These are phyloP conservation scores for Paraphaeosphaeria sporulosa DNA, from an alignment of 2,329 filamentous ascomycete species.

Conservation along the genomic window DNA sequence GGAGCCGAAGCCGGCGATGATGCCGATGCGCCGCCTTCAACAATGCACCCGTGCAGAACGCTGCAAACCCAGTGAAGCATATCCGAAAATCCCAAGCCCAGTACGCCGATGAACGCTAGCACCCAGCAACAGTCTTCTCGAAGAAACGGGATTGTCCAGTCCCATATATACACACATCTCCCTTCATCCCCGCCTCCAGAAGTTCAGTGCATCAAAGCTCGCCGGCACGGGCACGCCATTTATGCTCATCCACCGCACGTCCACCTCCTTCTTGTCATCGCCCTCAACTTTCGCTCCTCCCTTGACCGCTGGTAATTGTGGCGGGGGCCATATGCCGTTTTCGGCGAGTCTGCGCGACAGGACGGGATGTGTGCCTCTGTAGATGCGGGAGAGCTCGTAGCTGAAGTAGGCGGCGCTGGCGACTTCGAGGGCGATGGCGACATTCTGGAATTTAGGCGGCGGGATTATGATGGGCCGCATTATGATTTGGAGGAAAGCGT, in stretches of 20 bases:
- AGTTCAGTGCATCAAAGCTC: slow-evolving; percentile 8
- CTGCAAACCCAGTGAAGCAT: background rate
- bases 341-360: slow-evolving; percentile 30
- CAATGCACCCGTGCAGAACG: slow-evolving; percentile 3
- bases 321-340: slow-evolving; percentile 6
- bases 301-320: background rate
- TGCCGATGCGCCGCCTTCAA: slow-evolving; percentile 4
- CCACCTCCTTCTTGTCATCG: background rate
- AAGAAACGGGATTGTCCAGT: background rate
- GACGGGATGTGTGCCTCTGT: slow-evolving; percentile 38
- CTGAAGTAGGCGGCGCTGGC: slow-evolving; percentile 28
- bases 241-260: slow-evolving; percentile 7
- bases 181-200: slow-evolving; percentile 6
- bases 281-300: background rate
- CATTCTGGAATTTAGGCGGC: background rate
- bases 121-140: background rate
- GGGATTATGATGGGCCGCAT: slow-evolving; percentile 7
- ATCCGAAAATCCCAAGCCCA: background rate
- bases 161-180: background rate
- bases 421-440: slow-evolving; percentile 19
- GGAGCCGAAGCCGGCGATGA: too few species aligned
- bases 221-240: slow-evolving; percentile 9
- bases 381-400: slow-evolving; percentile 38
- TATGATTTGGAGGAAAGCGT: background rate
- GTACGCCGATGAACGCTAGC: background rate